A percentile compares a stretch with the other conserved stretches of the same genome.
Conservation (phyloP, 257 asterid genomes). For the Solanum stenotomum region DNA sequence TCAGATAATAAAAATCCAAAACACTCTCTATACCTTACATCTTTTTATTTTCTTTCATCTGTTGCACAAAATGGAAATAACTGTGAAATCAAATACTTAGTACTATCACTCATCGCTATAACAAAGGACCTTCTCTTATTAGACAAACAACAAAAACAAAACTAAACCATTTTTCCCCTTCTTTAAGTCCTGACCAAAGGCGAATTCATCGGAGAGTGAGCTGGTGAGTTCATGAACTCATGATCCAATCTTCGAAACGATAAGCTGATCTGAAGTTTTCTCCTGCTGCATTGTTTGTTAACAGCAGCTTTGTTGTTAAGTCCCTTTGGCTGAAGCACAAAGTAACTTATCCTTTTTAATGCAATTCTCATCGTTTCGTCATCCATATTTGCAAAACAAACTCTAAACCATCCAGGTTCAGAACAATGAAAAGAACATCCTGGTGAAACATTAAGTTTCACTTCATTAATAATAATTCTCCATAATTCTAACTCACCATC, state of each 20-base stretch:
- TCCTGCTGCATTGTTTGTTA: slow-evolving; percentile 40
- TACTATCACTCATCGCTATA: neutral
- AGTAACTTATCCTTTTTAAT: slow-evolving; percentile 37
- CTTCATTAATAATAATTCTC: slow-evolving; percentile 51
- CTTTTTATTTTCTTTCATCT: neutral
- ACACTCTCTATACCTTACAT: neutral
- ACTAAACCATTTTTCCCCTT: neutral
- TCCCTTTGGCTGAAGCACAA: slow-evolving; percentile 30
- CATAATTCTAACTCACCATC: slow-evolving; percentile 63
- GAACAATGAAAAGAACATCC: slow-evolving; percentile 71
- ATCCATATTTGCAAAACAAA: slow-evolving; percentile 79
- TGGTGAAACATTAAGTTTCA: slow-evolving; percentile 69
- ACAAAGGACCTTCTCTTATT: neutral
- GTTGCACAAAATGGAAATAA: neutral
- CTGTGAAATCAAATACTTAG: neutral
- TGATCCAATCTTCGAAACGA: slow-evolving; percentile 52
- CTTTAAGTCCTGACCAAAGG: slow-evolving; percentile 59
- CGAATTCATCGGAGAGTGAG: slow-evolving; percentile 75
- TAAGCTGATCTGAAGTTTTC: slow-evolving; percentile 57
- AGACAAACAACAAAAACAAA: neutral
- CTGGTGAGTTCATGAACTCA: slow-evolving; percentile 44
- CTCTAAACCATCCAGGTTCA: slow-evolving; percentile 87
- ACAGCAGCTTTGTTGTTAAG: slow-evolving; percentile 1
- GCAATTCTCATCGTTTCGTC: slow-evolving; percentile 47
- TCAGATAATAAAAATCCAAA: neutral